A percentile compares a stretch with the other conserved stretches of the same genome.
These are phyloP conservation scores for Eruca vesicaria DNA, from an alignment of 441 rosid species.

Conservation along the genomic window DNA sequence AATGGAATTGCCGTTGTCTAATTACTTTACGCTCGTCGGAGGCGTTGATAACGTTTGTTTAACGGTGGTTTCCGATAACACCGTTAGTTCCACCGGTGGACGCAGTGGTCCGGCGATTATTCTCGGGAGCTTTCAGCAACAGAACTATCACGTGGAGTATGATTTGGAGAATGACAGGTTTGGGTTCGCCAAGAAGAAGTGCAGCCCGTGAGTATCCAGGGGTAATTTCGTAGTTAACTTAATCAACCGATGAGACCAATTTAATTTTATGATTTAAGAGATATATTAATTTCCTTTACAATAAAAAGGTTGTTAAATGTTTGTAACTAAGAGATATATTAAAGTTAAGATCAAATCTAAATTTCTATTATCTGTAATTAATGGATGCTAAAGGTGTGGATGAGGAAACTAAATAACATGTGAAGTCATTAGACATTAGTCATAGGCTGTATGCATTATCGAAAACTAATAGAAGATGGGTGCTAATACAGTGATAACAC, in stretches of 20 bases:
- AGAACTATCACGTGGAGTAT: constrained; percentile 68
- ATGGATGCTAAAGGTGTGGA: not conserved
- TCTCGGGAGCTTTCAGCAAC: constrained; percentile 80
- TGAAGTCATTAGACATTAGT: too few species aligned
- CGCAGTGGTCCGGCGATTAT: constrained; percentile 72
- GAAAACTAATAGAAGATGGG: constrained; percentile 4
- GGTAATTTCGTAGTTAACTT: not conserved
- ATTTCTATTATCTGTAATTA: not conserved
- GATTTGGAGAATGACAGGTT: constrained; percentile 66
- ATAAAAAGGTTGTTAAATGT: constrained; percentile 16
- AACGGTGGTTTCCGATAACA: constrained; percentile 44
- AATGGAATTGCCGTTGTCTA: constrained; percentile 59
- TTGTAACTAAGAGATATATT: not conserved
- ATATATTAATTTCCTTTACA: constrained; percentile 11
- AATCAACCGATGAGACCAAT: not conserved
- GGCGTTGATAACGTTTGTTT: constrained; percentile 42
- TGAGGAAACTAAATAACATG: not conserved
- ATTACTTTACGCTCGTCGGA: constrained; percentile 53
- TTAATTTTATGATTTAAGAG: constrained; percentile 28
- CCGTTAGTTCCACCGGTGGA: constrained; percentile 14
- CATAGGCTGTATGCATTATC: constrained; percentile 13
- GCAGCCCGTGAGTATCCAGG: constrained; percentile 35
- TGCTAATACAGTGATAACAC: constrained; percentile 7
- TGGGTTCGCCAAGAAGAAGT: constrained; percentile 63
- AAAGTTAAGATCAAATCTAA: not conserved